Evolutionary conservation across 257 asterid genomes (phyloP).

Genomic region (Catharanthus roseus): DNA sequence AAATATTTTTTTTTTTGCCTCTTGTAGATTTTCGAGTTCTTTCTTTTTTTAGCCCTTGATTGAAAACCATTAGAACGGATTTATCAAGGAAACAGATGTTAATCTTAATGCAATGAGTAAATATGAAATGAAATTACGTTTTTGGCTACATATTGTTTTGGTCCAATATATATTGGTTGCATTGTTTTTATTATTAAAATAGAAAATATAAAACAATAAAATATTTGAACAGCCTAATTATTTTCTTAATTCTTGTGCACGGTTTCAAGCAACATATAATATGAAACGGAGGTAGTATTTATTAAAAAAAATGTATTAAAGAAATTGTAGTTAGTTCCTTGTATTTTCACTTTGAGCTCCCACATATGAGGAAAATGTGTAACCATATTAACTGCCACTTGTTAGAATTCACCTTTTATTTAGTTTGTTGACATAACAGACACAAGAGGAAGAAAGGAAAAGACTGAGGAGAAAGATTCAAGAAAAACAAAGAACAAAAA

Average conservation of each 20-base stretch:
- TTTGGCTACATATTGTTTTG: background rate
- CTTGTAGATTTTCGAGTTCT: background rate
- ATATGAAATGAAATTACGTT: background rate
- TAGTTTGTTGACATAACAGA: slow-evolving; percentile 27
- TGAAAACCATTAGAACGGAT: background rate
- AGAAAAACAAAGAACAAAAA: background rate
- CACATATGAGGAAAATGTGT: background rate
- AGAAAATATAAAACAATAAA: no score
- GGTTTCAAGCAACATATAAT: no score
- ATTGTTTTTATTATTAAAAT: no score
- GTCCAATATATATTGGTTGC: no score
- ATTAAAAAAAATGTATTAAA: no score
- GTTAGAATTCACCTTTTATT: slow-evolving; percentile 33
- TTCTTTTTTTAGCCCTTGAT: background rate
- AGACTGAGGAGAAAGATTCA: background rate
- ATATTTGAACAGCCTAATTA: no score
- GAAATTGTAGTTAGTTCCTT: no score
- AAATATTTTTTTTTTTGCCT: background rate
- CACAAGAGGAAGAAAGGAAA: slow-evolving; percentile 15
- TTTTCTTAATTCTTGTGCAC: no score
- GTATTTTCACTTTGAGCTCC: background rate
- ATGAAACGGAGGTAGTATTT: no score
- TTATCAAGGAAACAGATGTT: background rate
- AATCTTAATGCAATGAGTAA: background rate
- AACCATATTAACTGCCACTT: slow-evolving; percentile 31